Conservation (phyloP, 1,284 basidiomycete species). For the Anthracocystis walkeri region DNA sequence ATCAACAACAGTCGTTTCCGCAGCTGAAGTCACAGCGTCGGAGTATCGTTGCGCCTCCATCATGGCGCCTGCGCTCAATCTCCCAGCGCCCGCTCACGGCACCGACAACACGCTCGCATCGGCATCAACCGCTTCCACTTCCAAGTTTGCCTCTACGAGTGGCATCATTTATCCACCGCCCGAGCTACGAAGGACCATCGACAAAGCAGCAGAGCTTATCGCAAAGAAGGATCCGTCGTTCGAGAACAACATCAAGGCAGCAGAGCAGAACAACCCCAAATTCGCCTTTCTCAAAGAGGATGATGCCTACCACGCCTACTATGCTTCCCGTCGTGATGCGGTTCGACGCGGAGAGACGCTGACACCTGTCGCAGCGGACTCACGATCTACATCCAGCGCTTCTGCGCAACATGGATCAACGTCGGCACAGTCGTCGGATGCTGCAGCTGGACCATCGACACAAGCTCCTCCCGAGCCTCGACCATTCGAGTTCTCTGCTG, state of each 20-base stretch:
- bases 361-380: slow-evolving; percentile 15
- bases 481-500: slow-evolving; percentile 84
- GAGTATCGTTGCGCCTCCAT: neutral
- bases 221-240: slow-evolving; percentile 72
- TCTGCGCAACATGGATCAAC: slow-evolving; percentile 9
- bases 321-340: slow-evolving; percentile 57
- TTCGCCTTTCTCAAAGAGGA: slow-evolving; percentile 63
- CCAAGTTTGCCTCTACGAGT: slow-evolving; percentile 52
- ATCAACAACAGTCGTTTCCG: neutral
- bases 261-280: slow-evolving; percentile 61
- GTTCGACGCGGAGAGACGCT: slow-evolving; percentile 47
- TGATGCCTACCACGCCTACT: slow-evolving; percentile 68
- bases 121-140: slow-evolving; percentile 19
- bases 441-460: slow-evolving; percentile 12
- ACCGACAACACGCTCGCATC: slow-evolving; percentile 41
- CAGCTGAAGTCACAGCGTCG: neutral
- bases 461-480: slow-evolving; percentile 79
- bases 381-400: slow-evolving; percentile 9
- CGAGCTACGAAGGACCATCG: slow-evolving; percentile 82
- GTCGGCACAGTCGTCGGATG: neutral
- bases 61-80: slow-evolving; percentile 58
- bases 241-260: slow-evolving; percentile 63
- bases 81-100: slow-evolving; percentile 59
- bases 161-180: slow-evolving; percentile 71
- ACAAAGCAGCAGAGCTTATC: slow-evolving; percentile 93